phyloP scores from a whole-genome alignment of 2,329 filamentous ascomycete species.

The Microdochium trichocladiopsis region DNA sequence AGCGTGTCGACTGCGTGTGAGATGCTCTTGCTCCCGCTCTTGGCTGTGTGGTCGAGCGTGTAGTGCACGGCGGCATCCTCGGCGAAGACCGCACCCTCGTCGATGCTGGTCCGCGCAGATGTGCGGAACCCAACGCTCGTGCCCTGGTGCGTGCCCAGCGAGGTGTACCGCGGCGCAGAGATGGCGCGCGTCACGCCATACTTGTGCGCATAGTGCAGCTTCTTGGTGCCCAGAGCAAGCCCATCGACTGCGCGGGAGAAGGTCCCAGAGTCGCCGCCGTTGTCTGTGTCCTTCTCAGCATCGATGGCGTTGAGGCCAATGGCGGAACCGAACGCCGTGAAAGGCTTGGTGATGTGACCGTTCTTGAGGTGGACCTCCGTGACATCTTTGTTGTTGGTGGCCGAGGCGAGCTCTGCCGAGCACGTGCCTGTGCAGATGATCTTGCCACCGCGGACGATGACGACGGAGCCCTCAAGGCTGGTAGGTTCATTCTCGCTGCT shows the following conservation, averaged over 20 bases:
- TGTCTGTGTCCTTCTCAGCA: constrained; percentile 46
- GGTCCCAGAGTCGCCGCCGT: constrained; percentile 33
- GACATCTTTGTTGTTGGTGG: constrained; percentile 19
- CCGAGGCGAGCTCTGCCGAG: constrained; percentile 29
- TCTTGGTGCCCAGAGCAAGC: constrained; percentile 46
- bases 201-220: constrained; percentile 41
- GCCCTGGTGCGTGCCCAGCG: constrained; percentile 39
- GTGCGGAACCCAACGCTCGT: constrained; percentile 53
- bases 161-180: constrained; percentile 42
- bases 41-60: constrained; percentile 41
- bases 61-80: constrained; percentile 52
- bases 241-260: constrained; percentile 55
- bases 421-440: constrained; percentile 52
- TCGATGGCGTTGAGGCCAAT: constrained; percentile 59
- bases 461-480: constrained; percentile 21
- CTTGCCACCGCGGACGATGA: constrained; percentile 43
- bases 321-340: constrained; percentile 53
- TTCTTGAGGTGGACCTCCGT: constrained; percentile 42
- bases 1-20: constrained; percentile 46
- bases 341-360: constrained; percentile 52
- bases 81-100: constrained; percentile 43
- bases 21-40: constrained; percentile 36
- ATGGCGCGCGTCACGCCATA: constrained; percentile 55
- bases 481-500: constrained; percentile 24
- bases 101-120: constrained; percentile 33